Evolutionary conservation across 2,329 filamentous ascomycete species (phyloP).

Genomic region (Colletotrichum magnum): DNA sequence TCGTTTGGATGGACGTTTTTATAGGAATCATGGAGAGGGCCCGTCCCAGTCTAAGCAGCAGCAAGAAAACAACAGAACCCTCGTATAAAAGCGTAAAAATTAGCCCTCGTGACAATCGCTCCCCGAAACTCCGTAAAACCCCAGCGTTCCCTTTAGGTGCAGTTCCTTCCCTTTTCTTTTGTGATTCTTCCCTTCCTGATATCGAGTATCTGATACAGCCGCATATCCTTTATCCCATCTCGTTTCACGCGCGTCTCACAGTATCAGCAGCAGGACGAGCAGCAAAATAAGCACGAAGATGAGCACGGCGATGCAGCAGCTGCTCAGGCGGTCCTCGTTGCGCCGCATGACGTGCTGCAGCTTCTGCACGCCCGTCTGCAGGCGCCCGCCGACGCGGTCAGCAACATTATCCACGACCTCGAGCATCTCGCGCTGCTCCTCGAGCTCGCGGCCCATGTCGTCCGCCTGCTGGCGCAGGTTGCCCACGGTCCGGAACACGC

Average conservation of each 20-base stretch:
- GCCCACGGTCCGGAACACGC: constrained; percentile 92
- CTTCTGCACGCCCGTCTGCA: constrained; percentile 89
- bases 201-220: too few relatives aligned
- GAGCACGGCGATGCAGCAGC: constrained; percentile 90
- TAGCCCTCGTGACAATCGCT: constrained; percentile 21
- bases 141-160: background rate
- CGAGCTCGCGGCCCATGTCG: constrained; percentile 95
- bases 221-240: background rate
- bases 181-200: background rate
- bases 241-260: constrained; percentile 55
- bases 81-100: background rate
- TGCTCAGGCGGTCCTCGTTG: constrained; percentile 91
- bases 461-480: constrained; percentile 91
- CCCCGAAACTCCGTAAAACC: constrained; percentile 32
- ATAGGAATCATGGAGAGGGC: background rate
- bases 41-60: background rate
- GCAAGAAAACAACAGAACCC: background rate
- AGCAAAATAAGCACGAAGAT: constrained; percentile 91
- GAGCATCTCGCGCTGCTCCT: constrained; percentile 93
- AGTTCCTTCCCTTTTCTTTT: background rate
- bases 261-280: constrained; percentile 80
- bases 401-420: constrained; percentile 87
- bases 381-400: constrained; percentile 87
- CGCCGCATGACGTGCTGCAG: constrained; percentile 86
- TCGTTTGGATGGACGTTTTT: too few relatives aligned